A percentile compares a stretch with the other conserved stretches of the same genome.
These are phyloP conservation scores for Choricystis sp. DNA, from an alignment of 139 green algal genomes.

Conservation along the genomic window DNA sequence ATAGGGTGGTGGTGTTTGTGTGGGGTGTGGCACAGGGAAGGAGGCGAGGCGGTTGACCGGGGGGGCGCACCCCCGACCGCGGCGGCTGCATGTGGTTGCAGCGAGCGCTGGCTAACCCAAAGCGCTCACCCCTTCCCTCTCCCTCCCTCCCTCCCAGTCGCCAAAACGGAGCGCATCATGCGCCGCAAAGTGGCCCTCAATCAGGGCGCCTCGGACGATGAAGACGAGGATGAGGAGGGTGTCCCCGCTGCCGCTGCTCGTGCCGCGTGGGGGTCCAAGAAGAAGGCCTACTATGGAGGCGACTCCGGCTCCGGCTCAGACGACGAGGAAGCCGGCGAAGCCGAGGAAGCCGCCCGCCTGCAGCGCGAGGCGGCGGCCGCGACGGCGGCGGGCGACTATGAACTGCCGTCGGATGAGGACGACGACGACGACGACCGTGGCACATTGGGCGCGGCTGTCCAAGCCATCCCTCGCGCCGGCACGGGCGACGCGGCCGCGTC, in stretches of 20 bases:
- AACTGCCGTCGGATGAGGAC: constrained; percentile 16
- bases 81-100: neutral
- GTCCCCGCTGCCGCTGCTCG: neutral
- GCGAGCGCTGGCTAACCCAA: constrained; percentile 33
- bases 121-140: neutral
- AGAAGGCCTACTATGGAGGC: neutral
- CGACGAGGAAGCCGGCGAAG: constrained; percentile 51
- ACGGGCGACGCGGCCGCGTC: constrained; percentile 10
- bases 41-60: neutral
- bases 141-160: neutral
- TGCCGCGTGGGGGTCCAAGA: neutral
- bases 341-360: constrained; percentile 50
- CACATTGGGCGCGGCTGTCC: constrained; percentile 10
- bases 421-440: constrained; percentile 17
- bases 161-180: neutral
- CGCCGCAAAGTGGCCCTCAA: constrained; percentile 21
- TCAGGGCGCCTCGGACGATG: constrained; percentile 2
- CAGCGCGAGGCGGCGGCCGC: constrained; percentile 32
- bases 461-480: constrained; percentile 3
- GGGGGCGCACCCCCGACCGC: neutral
- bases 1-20: constrained; percentile 5
- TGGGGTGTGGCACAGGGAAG: neutral
- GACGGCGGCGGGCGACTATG: constrained; percentile 24
- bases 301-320: constrained; percentile 17
- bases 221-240: neutral